Conservation (phyloP, 1,139 yeast species). For the Candida sp. region DNA sequence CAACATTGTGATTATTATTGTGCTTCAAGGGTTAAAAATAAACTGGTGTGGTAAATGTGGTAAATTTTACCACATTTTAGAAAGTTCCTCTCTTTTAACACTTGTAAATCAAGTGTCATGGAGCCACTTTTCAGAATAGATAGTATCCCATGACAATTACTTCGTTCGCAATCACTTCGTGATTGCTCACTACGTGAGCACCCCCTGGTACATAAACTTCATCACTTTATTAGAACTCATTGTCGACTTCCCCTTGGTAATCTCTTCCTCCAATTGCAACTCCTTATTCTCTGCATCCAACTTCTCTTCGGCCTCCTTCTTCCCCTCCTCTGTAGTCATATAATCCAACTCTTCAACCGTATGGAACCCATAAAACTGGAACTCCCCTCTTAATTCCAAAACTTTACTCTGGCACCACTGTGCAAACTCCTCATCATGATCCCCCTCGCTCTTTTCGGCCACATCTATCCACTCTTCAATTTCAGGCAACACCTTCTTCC, state of each 20-base stretch:
- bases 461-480: constrained; percentile 80
- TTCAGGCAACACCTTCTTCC: constrained; percentile 88
- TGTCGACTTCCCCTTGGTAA: constrained; percentile 30
- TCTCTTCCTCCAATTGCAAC: constrained; percentile 21
- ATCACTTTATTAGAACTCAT: constrained; percentile 36
- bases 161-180: no score
- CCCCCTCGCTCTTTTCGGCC: constrained; percentile 37
- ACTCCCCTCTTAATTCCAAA: constrained; percentile 51
- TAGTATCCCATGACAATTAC: no score
- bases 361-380: constrained; percentile 60
- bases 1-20: no score
- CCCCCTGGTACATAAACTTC: constrained; percentile 41
- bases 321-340: constrained; percentile 40
- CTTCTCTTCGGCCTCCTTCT: constrained; percentile 24
- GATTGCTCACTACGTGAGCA: not conserved
- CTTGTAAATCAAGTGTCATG: no score
- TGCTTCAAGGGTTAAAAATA: no score
- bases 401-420: constrained; percentile 60
- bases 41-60: no score
- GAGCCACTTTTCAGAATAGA: no score
- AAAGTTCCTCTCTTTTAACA: no score
- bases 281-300: constrained; percentile 21
- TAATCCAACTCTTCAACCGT: constrained; percentile 46
- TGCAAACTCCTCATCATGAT: constrained; percentile 52
- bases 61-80: no score